phyloP scores from a whole-genome alignment of 306 rosid species.

The Cucumis cinereus region DNA sequence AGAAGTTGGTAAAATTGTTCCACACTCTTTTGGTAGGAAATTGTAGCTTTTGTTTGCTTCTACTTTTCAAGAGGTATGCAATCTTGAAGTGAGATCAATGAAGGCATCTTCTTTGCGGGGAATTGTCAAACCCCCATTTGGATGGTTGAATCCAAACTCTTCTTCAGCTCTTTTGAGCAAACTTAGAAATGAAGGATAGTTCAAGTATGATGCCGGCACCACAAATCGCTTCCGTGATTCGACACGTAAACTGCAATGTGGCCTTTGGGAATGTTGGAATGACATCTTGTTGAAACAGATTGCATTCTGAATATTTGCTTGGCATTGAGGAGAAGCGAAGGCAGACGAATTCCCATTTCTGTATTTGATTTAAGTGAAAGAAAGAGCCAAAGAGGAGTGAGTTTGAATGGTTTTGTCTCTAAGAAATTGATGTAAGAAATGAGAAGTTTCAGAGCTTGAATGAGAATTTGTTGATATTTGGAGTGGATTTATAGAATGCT shows the following conservation, averaged over 20 bases:
- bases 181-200: constrained; percentile 26
- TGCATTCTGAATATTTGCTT: not conserved
- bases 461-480: not conserved
- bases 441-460: not conserved
- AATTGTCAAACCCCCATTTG: constrained; percentile 45
- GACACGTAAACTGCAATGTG: constrained; percentile 36
- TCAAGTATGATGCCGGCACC: constrained; percentile 32
- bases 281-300: not conserved
- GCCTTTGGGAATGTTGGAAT: constrained; percentile 29
- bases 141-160: constrained; percentile 46
- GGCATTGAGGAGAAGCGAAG: not conserved
- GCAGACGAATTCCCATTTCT: constrained; percentile 7
- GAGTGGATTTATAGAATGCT: not conserved
- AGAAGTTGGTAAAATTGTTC: not conserved
- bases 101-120: constrained; percentile 37
- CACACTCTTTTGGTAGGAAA: not conserved
- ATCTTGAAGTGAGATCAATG: constrained; percentile 18
- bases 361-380: not conserved
- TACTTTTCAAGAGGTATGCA: not conserved
- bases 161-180: constrained; percentile 29
- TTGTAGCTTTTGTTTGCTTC: not conserved
- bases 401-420: not conserved
- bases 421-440: not conserved
- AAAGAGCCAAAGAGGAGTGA: not conserved
- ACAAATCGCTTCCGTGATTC: constrained; percentile 20